Base-by-base conservation (phyloP, 2,329 filamentous ascomycete genomes). In the Calonectria crousiana region DNA sequence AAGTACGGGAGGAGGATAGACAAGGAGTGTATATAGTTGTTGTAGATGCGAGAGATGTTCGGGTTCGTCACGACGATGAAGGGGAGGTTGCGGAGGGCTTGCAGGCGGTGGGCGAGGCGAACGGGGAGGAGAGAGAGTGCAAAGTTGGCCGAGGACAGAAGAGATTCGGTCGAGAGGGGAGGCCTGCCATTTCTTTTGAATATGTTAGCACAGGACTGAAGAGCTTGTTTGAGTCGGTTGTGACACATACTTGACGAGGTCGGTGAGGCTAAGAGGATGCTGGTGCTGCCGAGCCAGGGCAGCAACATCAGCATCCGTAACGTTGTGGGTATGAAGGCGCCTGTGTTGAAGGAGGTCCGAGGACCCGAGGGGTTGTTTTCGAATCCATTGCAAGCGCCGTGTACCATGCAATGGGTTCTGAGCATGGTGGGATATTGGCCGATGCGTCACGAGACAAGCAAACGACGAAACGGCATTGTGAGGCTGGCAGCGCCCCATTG, bases 11-110 rank as follows among this genome's bases (percentile, higher is more conserved):
- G 90, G 20, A 99, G 89, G 0, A 95, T 98, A 2, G 95, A 96
- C 26, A 99, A 88, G 3, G 95, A 98, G 85, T 98, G 96, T 56
- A 98, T 89, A 84, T 99, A 99, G 85, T 98, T 98, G 85, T 95
- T 93, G 88, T 98, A 98, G 77, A 99, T 99, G 81, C 94, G 93
- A 32, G 93, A 94, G 79, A 99, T 95, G 83, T 98, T 95, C 1
- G 95, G 95, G 83, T 99, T 98, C n/a, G 96, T 96, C 32, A 99
- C 97, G 70, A 99, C 96, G 77, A 99, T 98, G 85, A 96, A 99
- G 0, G 97, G 97, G 11, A 99, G 91, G 83, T 98, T 98, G 76
- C 96, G 93, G 23, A 99, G 89, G 53, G 95, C 95, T 84, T 98
- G 95, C 77, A 99, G 98, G 71, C 97, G 95, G 83, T 97, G 95